phyloP scores from a whole-genome alignment of 148 eudicot species.

The Spergularia marina region DNA sequence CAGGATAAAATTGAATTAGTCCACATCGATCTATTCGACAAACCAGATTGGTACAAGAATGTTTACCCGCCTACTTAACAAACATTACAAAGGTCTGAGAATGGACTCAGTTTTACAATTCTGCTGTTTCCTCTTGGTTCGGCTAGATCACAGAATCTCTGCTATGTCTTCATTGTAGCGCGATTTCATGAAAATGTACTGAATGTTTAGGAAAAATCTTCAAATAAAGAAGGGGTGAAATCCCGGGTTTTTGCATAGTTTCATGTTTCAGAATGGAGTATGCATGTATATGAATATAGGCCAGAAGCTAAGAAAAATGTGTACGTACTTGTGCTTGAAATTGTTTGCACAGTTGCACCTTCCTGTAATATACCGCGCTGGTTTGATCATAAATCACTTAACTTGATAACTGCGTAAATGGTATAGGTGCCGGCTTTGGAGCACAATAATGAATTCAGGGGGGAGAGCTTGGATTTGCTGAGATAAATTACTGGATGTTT shows the following conservation, averaged over 20 bases:
- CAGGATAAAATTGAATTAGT: constrained; percentile 74
- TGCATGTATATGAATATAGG: no score
- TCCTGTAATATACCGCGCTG: not conserved
- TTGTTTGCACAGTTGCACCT: not conserved
- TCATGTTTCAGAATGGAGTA: no score
- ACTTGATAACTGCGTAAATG: not conserved
- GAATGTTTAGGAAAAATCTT: no score
- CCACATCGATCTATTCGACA: constrained; percentile 52
- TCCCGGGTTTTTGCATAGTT: no score
- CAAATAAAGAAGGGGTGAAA: no score
- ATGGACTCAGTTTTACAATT: no score
- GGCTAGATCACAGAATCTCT: no score
- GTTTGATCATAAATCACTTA: not conserved
- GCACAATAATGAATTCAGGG: constrained; percentile 37
- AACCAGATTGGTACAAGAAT: constrained; percentile 86
- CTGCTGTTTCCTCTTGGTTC: no score
- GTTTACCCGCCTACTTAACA: constrained; percentile 53
- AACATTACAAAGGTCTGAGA: not conserved
- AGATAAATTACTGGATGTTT: constrained; percentile 14
- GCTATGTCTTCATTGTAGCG: no score
- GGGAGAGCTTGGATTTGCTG: constrained; percentile 44
- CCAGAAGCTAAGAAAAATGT: not conserved
- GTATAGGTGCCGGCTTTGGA: constrained; percentile 44
- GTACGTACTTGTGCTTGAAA: not conserved
- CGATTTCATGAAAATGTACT: no score